Evolutionary conservation across 352 stramenopile species (phyloP).

Genomic region (Phytophthora meadii): DNA sequence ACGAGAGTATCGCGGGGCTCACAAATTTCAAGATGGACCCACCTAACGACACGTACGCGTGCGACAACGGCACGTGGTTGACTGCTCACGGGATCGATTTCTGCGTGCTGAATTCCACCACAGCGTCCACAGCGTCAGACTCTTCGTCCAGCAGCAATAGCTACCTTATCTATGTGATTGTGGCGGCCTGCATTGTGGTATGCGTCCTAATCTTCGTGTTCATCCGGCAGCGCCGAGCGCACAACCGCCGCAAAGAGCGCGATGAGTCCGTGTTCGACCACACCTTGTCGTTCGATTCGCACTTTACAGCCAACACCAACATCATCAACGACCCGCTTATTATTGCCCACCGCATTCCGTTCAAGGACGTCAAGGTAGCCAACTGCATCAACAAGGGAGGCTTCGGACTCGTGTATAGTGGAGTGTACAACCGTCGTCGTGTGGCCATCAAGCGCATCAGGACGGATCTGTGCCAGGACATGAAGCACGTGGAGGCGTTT

Average conservation of each 20-base stretch:
- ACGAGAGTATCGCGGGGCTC: slow-evolving; percentile 47
- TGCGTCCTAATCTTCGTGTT: slow-evolving; percentile 60
- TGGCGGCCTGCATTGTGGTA: slow-evolving; percentile 49
- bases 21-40: slow-evolving; percentile 54
- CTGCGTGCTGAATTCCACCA: slow-evolving; percentile 41
- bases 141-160: slow-evolving; percentile 44
- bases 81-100: slow-evolving; percentile 45
- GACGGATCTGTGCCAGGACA: slow-evolving; percentile 52
- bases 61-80: slow-evolving; percentile 48
- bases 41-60: slow-evolving; percentile 38
- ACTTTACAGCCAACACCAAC: slow-evolving; percentile 58
- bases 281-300: slow-evolving; percentile 65
- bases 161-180: slow-evolving; percentile 52
- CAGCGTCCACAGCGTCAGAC: slow-evolving; percentile 24
- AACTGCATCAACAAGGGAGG: slow-evolving; percentile 71
- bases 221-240: slow-evolving; percentile 44
- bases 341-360: slow-evolving; percentile 64
- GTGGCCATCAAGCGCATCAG: slow-evolving; percentile 77
- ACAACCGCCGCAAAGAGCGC: slow-evolving; percentile 46
- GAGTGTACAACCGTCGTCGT: slow-evolving; percentile 61
- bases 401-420: slow-evolving; percentile 70
- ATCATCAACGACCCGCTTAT: slow-evolving; percentile 74
- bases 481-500: slow-evolving; percentile 67
- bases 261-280: slow-evolving; percentile 56
- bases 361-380: slow-evolving; percentile 63